These are phyloP conservation scores for Penicillium samsonianum DNA, from an alignment of 495 filamentous ascomycete species.

Conservation along the genomic window DNA sequence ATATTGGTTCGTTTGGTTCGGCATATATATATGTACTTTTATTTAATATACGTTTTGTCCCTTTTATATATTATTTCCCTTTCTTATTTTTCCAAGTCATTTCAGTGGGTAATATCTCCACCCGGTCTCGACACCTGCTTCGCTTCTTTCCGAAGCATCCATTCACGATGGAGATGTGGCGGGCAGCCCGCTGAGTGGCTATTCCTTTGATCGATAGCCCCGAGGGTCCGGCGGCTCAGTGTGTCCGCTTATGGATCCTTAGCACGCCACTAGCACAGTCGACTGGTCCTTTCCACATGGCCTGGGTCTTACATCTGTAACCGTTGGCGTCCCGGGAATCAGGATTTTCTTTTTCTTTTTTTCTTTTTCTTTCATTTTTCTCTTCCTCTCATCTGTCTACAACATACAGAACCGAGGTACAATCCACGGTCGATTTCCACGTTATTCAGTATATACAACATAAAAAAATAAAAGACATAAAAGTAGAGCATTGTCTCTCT, in stretches of 20 bases:
- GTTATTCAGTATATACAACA: too few species aligned
- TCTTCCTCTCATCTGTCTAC: neutral
- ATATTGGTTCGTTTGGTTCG: neutral
- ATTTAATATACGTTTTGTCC: constrained; percentile 4
- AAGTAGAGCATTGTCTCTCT: constrained; percentile 2
- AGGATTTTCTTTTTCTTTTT: neutral
- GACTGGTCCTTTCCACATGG: constrained; percentile 19
- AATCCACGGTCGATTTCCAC: neutral
- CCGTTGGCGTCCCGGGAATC: neutral
- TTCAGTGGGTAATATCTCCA: constrained; percentile 14
- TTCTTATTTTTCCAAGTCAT: constrained; percentile 6
- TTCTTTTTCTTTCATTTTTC: constrained; percentile 10
- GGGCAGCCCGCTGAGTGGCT: constrained; percentile 33
- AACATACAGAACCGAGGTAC: neutral
- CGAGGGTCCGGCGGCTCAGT: constrained; percentile 22
- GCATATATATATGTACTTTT: neutral
- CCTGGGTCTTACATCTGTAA: constrained; percentile 13
- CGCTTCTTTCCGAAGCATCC: constrained; percentile 16
- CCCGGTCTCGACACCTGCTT: constrained; percentile 8
- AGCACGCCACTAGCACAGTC: constrained; percentile 17
- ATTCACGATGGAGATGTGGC: constrained; percentile 19
- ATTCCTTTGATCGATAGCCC: constrained; percentile 21
- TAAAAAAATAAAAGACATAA: neutral
- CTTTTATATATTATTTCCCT: constrained; percentile 1
- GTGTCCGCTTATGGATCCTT: constrained; percentile 18